phyloP scores from a whole-genome alignment of 2,329 filamentous ascomycete genomes.

The Pezicula rhizophila region DNA sequence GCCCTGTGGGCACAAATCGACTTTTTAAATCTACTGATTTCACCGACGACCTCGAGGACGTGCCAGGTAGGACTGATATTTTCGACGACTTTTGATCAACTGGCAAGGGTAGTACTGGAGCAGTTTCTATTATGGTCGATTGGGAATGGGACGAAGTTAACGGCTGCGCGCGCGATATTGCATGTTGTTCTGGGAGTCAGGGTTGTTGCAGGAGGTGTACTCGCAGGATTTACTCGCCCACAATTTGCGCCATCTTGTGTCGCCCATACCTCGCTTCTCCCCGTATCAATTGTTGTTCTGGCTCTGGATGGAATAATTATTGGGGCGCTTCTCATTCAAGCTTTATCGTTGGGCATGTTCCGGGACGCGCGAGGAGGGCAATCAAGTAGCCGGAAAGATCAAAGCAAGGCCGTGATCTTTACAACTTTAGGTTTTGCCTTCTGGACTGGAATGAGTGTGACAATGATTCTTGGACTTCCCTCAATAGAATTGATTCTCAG shows the following conservation, averaged over 20 bases:
- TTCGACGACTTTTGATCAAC: conserved; percentile 26
- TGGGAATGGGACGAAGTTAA: conserved; percentile 21
- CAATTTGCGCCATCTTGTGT: conserved; percentile 26
- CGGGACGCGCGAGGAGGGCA: conserved; percentile 10
- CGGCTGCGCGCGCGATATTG: conserved; percentile 19
- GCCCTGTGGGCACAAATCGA: conserved; percentile 27
- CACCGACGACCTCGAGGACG: conserved; percentile 9
- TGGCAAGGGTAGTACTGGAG: conserved; percentile 24
- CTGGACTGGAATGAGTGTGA: conserved; percentile 27
- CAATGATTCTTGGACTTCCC: conserved; percentile 26
- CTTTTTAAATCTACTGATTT: conserved; percentile 25
- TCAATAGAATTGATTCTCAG: conserved; percentile 21
- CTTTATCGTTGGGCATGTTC: conserved; percentile 18
- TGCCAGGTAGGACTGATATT: conserved; percentile 25
- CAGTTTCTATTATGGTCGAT: conserved; percentile 29
- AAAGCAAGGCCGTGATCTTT: conserved; percentile 22
- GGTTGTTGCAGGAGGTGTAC: conserved; percentile 21
- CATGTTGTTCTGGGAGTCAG: conserved; percentile 23
- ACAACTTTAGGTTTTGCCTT: conserved; percentile 20
- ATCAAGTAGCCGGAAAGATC: conserved; percentile 10
- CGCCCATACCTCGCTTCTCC: conserved; percentile 22
- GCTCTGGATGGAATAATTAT: conserved; percentile 25
- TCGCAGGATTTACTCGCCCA: conserved; percentile 26
- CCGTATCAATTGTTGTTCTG: conserved; percentile 24
- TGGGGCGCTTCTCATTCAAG: conserved; percentile 19